phyloP scores from a whole-genome alignment of 73 alveolate genomes.

The Blepharisma japonicum region DNA sequence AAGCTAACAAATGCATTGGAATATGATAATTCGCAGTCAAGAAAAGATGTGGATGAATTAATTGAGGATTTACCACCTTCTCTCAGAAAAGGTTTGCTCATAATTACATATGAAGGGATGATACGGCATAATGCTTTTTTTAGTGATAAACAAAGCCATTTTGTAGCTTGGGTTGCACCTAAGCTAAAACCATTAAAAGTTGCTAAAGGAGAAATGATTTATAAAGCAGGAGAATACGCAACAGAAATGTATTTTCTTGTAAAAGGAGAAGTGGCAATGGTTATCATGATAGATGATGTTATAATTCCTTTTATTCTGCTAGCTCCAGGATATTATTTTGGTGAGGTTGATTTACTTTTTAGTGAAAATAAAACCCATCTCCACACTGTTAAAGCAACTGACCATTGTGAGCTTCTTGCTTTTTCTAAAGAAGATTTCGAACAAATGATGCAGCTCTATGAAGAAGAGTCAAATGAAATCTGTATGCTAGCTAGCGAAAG shows the following conservation, averaged over 20 bases:
- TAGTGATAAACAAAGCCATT: slow-evolving; percentile 44
- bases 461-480: slow-evolving; percentile 25
- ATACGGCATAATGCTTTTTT: slow-evolving; percentile 51
- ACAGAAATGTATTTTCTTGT: slow-evolving; percentile 59
- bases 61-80: slow-evolving; percentile 61
- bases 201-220: slow-evolving; percentile 46
- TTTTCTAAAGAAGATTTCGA: slow-evolving; percentile 6
- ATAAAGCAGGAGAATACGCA: slow-evolving; percentile 63
- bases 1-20: slow-evolving; percentile 29
- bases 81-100: slow-evolving; percentile 53
- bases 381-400: slow-evolving; percentile 9
- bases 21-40: slow-evolving; percentile 31
- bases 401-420: slow-evolving; percentile 12
- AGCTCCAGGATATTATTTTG: slow-evolving; percentile 65
- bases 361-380: neutral
- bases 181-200: slow-evolving; percentile 59
- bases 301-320: slow-evolving; percentile 41
- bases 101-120: slow-evolving; percentile 52
- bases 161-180: slow-evolving; percentile 66
- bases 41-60: slow-evolving; percentile 60
- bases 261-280: slow-evolving; percentile 43
- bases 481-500: slow-evolving; percentile 13
- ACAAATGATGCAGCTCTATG: slow-evolving; percentile 3
- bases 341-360: slow-evolving; percentile 54
- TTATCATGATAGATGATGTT: slow-evolving; percentile 19